Conservation (phyloP, 192 early-diverging fungal species). For the Dissophora globulifera region DNA sequence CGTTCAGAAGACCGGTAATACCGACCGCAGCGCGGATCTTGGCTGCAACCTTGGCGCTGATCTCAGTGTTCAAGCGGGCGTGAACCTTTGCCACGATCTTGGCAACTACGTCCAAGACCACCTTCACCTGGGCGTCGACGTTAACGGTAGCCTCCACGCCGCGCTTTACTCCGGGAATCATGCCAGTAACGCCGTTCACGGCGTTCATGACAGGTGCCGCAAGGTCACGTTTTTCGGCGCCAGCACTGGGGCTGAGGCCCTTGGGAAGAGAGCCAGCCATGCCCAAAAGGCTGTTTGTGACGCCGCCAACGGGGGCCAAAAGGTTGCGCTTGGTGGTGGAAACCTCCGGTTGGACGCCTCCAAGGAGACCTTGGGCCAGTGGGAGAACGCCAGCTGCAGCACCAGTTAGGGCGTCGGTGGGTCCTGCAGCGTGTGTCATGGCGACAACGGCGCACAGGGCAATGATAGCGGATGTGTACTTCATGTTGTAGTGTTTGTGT, state of each 20-base stretch:
- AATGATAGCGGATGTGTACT: constrained; percentile 23
- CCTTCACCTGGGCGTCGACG: constrained; percentile 1
- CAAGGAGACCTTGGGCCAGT: too few species aligned
- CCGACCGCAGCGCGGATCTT: not conserved
- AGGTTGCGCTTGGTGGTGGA: too few species aligned
- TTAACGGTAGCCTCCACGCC: not conserved
- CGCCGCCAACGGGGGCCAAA: too few species aligned
- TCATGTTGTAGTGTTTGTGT: constrained; percentile 12
- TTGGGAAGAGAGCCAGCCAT: too few species aligned
- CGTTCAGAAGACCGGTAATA: not conserved
- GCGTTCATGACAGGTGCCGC: too few species aligned
- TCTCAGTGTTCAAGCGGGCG: not conserved
- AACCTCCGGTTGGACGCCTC: too few species aligned
- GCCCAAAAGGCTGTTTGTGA: too few species aligned
- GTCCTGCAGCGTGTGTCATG: constrained; percentile 6
- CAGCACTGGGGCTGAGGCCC: too few species aligned
- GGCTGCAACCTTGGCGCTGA: not conserved
- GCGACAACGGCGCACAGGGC: constrained; percentile 24
- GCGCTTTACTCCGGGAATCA: too few species aligned
- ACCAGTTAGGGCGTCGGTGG: not conserved
- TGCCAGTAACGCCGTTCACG: too few species aligned
- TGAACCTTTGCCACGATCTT: not conserved
- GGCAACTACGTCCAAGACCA: not conserved
- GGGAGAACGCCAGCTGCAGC: not conserved
- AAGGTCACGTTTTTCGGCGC: too few species aligned